Evolutionary conservation across 495 filamentous ascomycete genomes (phyloP), one percentile per base, ranked within the genome.

Genomic region (Sordaria brevicollis): DNA sequence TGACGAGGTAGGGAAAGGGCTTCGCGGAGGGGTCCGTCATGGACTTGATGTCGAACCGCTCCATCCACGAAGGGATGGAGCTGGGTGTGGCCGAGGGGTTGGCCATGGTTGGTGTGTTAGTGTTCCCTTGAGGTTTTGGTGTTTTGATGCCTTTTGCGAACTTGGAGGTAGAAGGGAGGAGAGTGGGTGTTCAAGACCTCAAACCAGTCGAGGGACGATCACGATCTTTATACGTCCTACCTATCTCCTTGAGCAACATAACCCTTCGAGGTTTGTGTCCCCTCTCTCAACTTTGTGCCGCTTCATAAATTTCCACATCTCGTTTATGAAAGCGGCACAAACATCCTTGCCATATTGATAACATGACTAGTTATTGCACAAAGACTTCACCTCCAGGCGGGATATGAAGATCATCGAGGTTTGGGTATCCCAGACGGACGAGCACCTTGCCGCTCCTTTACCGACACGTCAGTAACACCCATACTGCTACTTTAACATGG

Each of bases 1-100:
- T 39, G 43, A 67, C 35, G 43, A 71, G 65, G 21, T 71, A 71
- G 1, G 69, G 41, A 5, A 71, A 35, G 8, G 69, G 38, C 35
- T 43, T 71, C 25, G 35, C 41, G 0, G 69, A 62, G 35, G 41
- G 66, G 13, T 67, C 69, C 10, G 65, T 13, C 15, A 38, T 31
- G 21, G 49, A 57, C 13, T 17, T 62, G 25, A 62, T 31, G 49
- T 62, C 49, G 13, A 62, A 17, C 49, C 25, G 25, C 25, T 62
- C 49, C 49, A 62, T 62, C 49, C 49, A 57, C 49, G 49, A 31
- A 25, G 49, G 25, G 13, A 62, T 62, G 49, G 49, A 62, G 49
- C 49, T 62, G 13, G 49, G 49, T 31, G 49, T 62, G 49, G 49
- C 49, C 49, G 25, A 62, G 11, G 49, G 49, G 25, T 62, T 31